Percentiles rank a stretch among this genome's conserved stretches.
These are phyloP conservation scores for Cutaneotrichosporon sp. DNA, from an alignment of 1,284 basidiomycete species.

Conservation along the genomic window DNA sequence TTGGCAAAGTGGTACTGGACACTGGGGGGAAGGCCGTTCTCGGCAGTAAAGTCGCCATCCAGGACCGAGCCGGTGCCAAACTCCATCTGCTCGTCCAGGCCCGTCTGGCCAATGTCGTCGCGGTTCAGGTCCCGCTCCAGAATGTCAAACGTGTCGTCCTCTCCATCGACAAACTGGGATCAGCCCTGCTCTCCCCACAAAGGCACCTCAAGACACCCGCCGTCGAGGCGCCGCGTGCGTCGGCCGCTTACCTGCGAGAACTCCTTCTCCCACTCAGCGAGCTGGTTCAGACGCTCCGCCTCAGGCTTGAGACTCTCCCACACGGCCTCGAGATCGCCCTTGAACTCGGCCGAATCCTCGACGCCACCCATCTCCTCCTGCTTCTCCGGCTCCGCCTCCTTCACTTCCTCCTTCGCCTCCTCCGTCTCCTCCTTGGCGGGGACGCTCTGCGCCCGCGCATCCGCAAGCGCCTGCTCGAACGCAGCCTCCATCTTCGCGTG, in stretches of 20 bases:
- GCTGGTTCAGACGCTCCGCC: constrained; percentile 54
- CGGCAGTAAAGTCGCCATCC: constrained; percentile 45
- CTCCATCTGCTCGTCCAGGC: constrained; percentile 38
- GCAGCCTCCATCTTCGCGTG: constrained; percentile 59
- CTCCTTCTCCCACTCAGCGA: constrained; percentile 83
- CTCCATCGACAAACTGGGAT: constrained; percentile 40
- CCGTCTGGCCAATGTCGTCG: constrained; percentile 35
- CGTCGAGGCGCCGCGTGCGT: not conserved
- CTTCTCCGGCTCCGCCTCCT: constrained; percentile 52
- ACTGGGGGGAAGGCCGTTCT: constrained; percentile 66
- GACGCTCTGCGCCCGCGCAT: constrained; percentile 51
- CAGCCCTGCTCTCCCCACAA: not conserved
- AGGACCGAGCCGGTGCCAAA: constrained; percentile 33
- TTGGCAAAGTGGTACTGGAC: constrained; percentile 69
- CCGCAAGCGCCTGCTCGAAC: constrained; percentile 70
- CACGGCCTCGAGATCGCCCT: constrained; percentile 49
- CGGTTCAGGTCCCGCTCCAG: constrained; percentile 42
- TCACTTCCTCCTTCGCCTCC: constrained; percentile 43
- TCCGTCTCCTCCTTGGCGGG: constrained; percentile 51
- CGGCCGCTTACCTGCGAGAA: constrained; percentile 59
- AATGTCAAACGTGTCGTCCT: constrained; percentile 44
- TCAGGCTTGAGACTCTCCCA: constrained; percentile 50
- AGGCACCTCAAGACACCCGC: constrained; percentile 1
- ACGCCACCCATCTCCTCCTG: constrained; percentile 38
- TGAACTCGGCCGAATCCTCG: constrained; percentile 30